Evolutionary conservation across 805 yeast species (phyloP), one percentile per base, ranked within the genome.

Genomic region (Saturnispora ahearnii): DNA sequence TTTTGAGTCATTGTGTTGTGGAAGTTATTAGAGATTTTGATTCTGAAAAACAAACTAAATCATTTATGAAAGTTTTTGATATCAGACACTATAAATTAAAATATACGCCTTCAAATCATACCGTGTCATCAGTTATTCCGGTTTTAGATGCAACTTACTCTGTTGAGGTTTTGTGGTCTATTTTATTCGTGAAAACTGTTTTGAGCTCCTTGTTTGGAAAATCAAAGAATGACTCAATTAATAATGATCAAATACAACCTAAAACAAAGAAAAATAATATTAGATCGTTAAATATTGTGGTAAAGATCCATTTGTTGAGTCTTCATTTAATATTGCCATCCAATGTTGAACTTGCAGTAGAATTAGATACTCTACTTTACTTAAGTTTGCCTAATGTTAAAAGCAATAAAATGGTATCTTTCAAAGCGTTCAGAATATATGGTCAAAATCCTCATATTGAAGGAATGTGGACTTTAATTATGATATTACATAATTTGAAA

Each of bases 161-260:
- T 3, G 58, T 61, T n/a, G 69, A 66, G 45, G 58, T 57, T 4
- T 40, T 64, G 18, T 66, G 70, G 70, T 53, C 63, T 2, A 7
- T 61, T 1, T 31, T 64, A 28, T 66, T 65, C 55, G 57, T 65
- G 3, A 52, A 51, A 38, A 49, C 58, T 1, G 42, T 55, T 5
- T 41, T 55, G 10, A 32, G 26, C 15, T 45, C 53, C 11, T 12
- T 52, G 3, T 40, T 15, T 9, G 51, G 48, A 9, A 36, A 41
- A 15, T 29, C 40, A 18, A 44, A 50, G 30, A 24, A 41, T 21
- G 11, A 32, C 13, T 3, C 7, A 15, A 2, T 9, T 15, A 13
- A 18, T 6, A 43, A 32, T 10, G 26, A 40, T 2, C 28, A 21
- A 33, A 15, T 26, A 11, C 13, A 15, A 28, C 11, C 24, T 5